These are phyloP conservation scores for Cystofilobasidium capitatum DNA, from an alignment of 768 basidiomycete genomes.

Conservation along the genomic window DNA sequence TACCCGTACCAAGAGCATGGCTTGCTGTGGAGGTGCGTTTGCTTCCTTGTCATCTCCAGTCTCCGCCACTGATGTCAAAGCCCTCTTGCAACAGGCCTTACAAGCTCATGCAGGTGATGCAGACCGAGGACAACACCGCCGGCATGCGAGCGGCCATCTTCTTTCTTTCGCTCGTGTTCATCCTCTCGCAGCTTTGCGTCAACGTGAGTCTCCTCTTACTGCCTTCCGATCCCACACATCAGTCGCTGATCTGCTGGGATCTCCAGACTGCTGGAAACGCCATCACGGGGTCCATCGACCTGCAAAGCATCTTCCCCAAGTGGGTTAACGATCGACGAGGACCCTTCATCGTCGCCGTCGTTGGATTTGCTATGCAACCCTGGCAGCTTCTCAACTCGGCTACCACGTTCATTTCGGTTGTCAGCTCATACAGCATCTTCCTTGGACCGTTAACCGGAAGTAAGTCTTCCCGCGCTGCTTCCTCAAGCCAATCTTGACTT, in stretches of 20 bases:
- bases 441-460: neutral
- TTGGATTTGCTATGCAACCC: constrained; percentile 32
- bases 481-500: neutral
- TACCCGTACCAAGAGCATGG: constrained; percentile 30
- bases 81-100: constrained; percentile 1
- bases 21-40: constrained; percentile 28
- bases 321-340: constrained; percentile 10
- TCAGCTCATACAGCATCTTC: constrained; percentile 20
- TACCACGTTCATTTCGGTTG: constrained; percentile 31
- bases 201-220: constrained; percentile 25
- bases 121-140: constrained; percentile 23
- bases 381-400: constrained; percentile 31
- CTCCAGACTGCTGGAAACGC: constrained; percentile 31
- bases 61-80: too few relatives aligned
- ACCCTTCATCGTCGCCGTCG: constrained; percentile 28
- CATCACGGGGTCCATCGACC: constrained; percentile 31
- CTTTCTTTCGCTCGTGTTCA: constrained; percentile 35
- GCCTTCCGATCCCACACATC: neutral
- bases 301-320: constrained; percentile 25
- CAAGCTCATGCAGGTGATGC: constrained; percentile 25
- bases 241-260: neutral
- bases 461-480: neutral
- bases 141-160: constrained; percentile 36
- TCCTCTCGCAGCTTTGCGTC: constrained; percentile 32
- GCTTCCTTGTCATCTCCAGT: too few relatives aligned